These are phyloP conservation scores for Colletotrichum lentis DNA, from an alignment of 2,329 filamentous ascomycete genomes.

Conservation along the genomic window DNA sequence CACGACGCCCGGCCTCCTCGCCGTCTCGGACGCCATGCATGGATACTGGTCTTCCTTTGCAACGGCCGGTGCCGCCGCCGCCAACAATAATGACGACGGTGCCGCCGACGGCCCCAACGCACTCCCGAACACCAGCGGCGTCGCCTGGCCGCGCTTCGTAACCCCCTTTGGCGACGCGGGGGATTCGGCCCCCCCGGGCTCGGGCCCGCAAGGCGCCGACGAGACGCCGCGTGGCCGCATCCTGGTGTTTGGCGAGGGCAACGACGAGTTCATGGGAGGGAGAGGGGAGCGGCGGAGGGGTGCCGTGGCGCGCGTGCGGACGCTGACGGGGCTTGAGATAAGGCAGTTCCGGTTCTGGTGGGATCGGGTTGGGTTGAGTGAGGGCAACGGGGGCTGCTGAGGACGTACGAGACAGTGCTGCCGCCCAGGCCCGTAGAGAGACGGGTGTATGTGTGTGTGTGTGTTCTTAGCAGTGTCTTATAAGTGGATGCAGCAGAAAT, in stretches of 20 bases:
- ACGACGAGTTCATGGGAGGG: conserved; percentile 59
- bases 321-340: conserved; percentile 54
- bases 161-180: conserved; percentile 48
- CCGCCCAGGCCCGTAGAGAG: background rate
- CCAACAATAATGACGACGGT: too few species aligned
- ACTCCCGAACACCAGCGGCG: conserved; percentile 30
- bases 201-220: conserved; percentile 16
- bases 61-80: background rate
- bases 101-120: conserved; percentile 27
- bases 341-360: conserved; percentile 69
- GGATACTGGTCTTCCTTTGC: conserved; percentile 53
- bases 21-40: conserved; percentile 47
- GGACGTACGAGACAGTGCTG: background rate
- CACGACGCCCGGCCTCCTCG: conserved; percentile 55
- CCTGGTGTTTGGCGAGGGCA: conserved; percentile 67
- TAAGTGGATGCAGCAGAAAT: too few species aligned
- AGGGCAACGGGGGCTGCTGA: conserved; percentile 49
- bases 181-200: conserved; percentile 19
- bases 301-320: conserved; percentile 53
- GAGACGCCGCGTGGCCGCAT: conserved; percentile 47
- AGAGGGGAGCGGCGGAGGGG: conserved; percentile 50
- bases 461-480: too few species aligned
- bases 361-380: conserved; percentile 58
- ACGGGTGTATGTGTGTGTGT: too few species aligned
- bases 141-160: conserved; percentile 55